A percentile compares a stretch with the other conserved stretches of the same genome.
Conservation (phyloP, 331 rosid genomes). For the Saraca asoca region DNA sequence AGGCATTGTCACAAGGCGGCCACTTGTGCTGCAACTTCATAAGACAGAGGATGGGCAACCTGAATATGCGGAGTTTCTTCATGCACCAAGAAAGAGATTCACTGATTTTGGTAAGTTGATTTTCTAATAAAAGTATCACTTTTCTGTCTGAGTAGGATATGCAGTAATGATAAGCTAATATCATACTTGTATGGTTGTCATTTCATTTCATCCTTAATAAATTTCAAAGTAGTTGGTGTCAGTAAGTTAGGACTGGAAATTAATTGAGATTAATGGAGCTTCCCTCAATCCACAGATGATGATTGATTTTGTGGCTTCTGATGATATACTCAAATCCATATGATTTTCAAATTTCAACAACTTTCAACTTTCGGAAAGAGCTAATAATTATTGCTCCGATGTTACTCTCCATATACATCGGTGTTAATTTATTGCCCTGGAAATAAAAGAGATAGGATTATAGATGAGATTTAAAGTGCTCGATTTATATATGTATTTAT, state of each 20-base stretch:
- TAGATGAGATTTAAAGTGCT: too few species aligned
- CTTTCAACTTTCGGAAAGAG: background rate
- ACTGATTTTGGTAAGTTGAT: slow-evolving; percentile 71
- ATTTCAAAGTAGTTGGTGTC: background rate
- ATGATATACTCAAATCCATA: background rate
- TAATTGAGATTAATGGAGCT: slow-evolving; percentile 12
- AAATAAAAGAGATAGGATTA: too few species aligned
- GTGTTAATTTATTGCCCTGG: background rate
- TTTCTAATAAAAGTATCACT: slow-evolving; percentile 11
- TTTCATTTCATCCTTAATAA: slow-evolving; percentile 2
- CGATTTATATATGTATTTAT: too few species aligned
- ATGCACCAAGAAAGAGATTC: slow-evolving; percentile 74
- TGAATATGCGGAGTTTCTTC: slow-evolving; percentile 98
- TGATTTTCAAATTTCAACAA: slow-evolving; percentile 4
- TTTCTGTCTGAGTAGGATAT: slow-evolving; percentile 17
- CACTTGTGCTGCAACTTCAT: slow-evolving; percentile 94
- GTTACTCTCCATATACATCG: background rate
- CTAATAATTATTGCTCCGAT: background rate
- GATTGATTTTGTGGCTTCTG: background rate
- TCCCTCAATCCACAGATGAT: background rate
- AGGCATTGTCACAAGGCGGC: slow-evolving; percentile 98
- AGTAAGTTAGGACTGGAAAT: background rate
- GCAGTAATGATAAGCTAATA: slow-evolving; percentile 3
- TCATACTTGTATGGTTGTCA: background rate
- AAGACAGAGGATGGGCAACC: slow-evolving; percentile 64